Percentiles rank a stretch among this genome's conserved stretches.
phyloP scores from a whole-genome alignment of 23 red algal genomes.

The Gracilaria gracilis region DNA sequence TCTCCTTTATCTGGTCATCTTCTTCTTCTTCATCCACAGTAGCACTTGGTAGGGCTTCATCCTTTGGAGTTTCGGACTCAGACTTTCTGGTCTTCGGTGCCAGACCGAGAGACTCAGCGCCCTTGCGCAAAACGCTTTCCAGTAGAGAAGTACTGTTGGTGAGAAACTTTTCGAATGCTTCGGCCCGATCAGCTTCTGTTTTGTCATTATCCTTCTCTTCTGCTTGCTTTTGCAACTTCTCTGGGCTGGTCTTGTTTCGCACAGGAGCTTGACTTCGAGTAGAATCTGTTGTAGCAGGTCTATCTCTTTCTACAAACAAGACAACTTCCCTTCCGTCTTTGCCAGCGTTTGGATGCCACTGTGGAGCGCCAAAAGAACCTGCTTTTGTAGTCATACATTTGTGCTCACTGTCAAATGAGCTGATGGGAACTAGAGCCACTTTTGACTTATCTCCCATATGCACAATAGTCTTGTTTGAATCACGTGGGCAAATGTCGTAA shows the following conservation, averaged over 20 bases:
- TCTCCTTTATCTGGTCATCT: conserved; percentile 30
- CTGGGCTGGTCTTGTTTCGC: neutral
- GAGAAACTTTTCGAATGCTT: conserved; percentile 58
- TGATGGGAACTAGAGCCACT: conserved; percentile 49
- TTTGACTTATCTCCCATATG: conserved; percentile 67
- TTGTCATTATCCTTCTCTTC: conserved; percentile 12
- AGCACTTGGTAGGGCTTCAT: conserved; percentile 1
- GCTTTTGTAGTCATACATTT: conserved; percentile 39
- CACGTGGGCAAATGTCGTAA: conserved; percentile 73
- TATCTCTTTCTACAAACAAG: conserved; percentile 56
- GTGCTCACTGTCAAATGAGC: neutral
- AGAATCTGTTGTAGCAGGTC: neutral
- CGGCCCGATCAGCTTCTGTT: neutral
- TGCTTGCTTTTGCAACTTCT: neutral
- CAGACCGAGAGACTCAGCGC: conserved; percentile 59
- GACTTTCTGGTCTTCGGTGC: neutral
- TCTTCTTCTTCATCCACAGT: conserved; percentile 13
- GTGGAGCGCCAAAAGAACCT: conserved; percentile 65
- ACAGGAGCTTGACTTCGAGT: neutral
- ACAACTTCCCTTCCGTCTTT: conserved; percentile 65
- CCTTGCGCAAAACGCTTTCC: conserved; percentile 56
- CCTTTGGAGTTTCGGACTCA: neutral
- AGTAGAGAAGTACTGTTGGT: conserved; percentile 24
- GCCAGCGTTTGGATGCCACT: conserved; percentile 72
- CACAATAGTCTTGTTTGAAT: conserved; percentile 47